Evolutionary conservation across 805 yeast genomes (phyloP).

Genomic region (Cyberlindnera galapagoensis): DNA sequence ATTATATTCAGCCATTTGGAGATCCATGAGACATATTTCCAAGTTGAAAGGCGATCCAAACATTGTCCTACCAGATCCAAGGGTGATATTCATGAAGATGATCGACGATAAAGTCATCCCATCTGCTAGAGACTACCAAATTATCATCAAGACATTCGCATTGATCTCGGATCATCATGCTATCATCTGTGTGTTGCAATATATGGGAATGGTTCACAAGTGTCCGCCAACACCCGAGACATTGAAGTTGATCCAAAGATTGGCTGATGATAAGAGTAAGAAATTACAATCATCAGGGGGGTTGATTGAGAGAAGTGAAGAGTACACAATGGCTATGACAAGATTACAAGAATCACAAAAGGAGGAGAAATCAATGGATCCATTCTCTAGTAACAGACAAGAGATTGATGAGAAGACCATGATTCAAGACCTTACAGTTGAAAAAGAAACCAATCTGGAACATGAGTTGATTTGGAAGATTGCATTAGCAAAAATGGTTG

Average conservation of each 20-base stretch:
- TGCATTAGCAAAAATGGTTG: slow-evolving; percentile 9
- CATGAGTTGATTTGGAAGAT: slow-evolving; percentile 9
- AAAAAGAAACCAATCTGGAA: slow-evolving; percentile 1
- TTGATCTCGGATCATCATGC: slow-evolving; percentile 13
- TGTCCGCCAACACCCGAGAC: slow-evolving; percentile 7
- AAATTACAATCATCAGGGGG: not conserved
- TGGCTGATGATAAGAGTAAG: not conserved
- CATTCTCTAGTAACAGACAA: slow-evolving; percentile 6
- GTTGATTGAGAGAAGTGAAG: not conserved
- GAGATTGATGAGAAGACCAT: slow-evolving; percentile 1
- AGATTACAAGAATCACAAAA: not conserved
- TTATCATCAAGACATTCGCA: slow-evolving; percentile 16
- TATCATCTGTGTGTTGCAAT: slow-evolving; percentile 18
- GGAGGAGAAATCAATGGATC: slow-evolving; percentile 8
- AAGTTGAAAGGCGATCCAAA: too few relatives aligned
- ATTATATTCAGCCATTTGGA: slow-evolving; percentile 29
- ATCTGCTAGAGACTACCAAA: slow-evolving; percentile 13
- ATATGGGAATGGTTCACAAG: slow-evolving; percentile 17
- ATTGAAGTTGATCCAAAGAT: slow-evolving; percentile 3
- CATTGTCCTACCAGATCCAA: slow-evolving; percentile 17
- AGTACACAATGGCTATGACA: slow-evolving; percentile 1
- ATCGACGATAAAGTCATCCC: slow-evolving; percentile 20
- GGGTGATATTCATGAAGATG: slow-evolving; percentile 22
- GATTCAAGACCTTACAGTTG: not conserved
- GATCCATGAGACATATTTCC: slow-evolving; percentile 17